Evolutionary conservation across 108 stramenopile genomes (phyloP).

Genomic region (Pseudonitzschia pungens): DNA sequence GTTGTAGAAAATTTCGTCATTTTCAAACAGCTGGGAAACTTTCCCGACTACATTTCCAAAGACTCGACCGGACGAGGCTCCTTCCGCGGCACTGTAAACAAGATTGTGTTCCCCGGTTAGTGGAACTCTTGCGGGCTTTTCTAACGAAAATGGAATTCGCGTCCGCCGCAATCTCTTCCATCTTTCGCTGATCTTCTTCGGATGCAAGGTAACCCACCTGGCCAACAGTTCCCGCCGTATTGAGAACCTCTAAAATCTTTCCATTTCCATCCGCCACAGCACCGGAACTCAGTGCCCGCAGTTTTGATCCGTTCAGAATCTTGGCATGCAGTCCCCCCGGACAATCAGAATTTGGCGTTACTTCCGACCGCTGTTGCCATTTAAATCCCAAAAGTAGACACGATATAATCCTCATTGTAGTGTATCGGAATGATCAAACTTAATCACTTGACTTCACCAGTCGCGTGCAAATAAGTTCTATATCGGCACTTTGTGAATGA

Average conservation of each 20-base stretch:
- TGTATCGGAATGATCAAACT: too few species aligned
- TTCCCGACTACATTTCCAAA: slow-evolving; percentile 45
- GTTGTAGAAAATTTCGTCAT: slow-evolving; percentile 44
- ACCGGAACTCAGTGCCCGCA: neutral
- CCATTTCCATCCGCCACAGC: slow-evolving; percentile 9
- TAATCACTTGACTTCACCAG: too few species aligned
- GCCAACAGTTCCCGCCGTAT: slow-evolving; percentile 31
- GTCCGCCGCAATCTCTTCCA: slow-evolving; percentile 22
- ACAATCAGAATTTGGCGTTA: neutral
- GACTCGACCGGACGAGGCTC: slow-evolving; percentile 43
- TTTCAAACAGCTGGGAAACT: slow-evolving; percentile 53
- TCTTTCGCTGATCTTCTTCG: slow-evolving; percentile 38
- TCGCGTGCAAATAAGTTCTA: too few species aligned
- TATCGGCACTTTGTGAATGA: too few species aligned
- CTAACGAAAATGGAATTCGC: slow-evolving; percentile 11
- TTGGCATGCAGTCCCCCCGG: neutral
- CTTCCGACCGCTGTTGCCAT: slow-evolving; percentile 10
- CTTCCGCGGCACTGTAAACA: slow-evolving; percentile 46
- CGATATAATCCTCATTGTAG: slow-evolving; percentile 2
- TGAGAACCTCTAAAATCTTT: slow-evolving; percentile 26
- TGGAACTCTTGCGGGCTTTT: slow-evolving; percentile 30
- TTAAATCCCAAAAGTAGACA: slow-evolving; percentile 10
- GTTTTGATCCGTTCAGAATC: neutral
- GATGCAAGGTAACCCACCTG: slow-evolving; percentile 43
- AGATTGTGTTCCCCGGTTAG: slow-evolving; percentile 41